Evolutionary conservation across 371 early-diverging fungal species (phyloP).

Genomic region (Chytridiales sp.): DNA sequence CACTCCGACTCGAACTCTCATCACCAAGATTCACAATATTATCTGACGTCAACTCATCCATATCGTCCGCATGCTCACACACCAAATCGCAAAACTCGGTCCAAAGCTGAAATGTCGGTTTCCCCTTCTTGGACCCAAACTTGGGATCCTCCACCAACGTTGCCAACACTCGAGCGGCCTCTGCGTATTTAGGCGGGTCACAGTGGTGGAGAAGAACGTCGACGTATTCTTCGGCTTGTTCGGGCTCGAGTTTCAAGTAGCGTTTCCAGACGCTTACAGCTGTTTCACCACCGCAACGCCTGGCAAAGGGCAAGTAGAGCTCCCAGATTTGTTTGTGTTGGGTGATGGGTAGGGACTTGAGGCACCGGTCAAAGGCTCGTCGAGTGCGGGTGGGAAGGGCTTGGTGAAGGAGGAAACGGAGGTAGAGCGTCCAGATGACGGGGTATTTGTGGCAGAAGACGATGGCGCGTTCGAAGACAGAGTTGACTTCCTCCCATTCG

Average conservation of each 20-base stretch:
- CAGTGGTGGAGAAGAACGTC: conserved; percentile 60
- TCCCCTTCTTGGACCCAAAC: conserved; percentile 66
- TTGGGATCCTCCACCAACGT: conserved; percentile 68
- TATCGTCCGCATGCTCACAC: conserved; percentile 65
- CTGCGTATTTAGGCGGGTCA: conserved; percentile 66
- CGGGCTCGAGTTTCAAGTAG: conserved; percentile 70
- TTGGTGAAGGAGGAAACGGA: conserved; percentile 69
- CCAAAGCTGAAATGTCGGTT: conserved; percentile 84
- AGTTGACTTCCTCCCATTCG: conserved; percentile 66
- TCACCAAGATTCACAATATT: conserved; percentile 20
- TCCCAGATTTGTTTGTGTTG: conserved; percentile 92
- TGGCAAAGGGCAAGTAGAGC: conserved; percentile 78
- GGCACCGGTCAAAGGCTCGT: conserved; percentile 84
- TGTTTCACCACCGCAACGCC: conserved; percentile 76
- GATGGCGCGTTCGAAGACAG: conserved; percentile 82
- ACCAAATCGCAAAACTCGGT: conserved; percentile 81
- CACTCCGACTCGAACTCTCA: background rate
- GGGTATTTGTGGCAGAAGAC: conserved; percentile 83
- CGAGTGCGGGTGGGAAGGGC: conserved; percentile 65
- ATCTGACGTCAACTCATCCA: conserved; percentile 22
- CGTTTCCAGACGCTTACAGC: conserved; percentile 77
- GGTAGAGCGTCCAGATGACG: conserved; percentile 68
- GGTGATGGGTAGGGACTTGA: conserved; percentile 88
- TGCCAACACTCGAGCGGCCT: conserved; percentile 80
- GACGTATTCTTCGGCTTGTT: conserved; percentile 69